phyloP scores from a whole-genome alignment of 306 rosid genomes.

The Fagus crenata region DNA sequence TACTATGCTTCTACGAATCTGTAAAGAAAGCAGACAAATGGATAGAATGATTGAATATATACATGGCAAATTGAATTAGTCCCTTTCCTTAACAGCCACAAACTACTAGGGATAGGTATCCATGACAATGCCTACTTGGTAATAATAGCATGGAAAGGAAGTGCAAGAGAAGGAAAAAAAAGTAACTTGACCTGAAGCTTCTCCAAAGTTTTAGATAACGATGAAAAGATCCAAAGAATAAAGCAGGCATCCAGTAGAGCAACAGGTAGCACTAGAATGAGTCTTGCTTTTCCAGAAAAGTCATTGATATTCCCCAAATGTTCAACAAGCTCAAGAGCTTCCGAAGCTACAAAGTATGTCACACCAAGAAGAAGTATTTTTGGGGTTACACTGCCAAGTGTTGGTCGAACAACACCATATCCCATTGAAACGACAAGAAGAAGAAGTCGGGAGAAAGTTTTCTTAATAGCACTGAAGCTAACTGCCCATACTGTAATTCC shows the following conservation, averaged over 20 bases:
- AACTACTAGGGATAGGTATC: background rate
- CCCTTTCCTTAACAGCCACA: constrained; percentile 5
- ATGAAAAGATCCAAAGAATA: constrained; percentile 75
- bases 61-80: background rate
- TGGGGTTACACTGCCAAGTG: constrained; percentile 56
- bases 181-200: constrained; percentile 68
- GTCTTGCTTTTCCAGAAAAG: constrained; percentile 64
- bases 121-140: background rate
- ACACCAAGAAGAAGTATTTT: constrained; percentile 62
- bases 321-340: constrained; percentile 77
- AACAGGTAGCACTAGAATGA: constrained; percentile 66
- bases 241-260: constrained; percentile 72
- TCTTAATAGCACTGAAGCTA: constrained; percentile 59
- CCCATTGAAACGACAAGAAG: constrained; percentile 76
- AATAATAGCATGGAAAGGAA: background rate
- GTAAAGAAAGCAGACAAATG: constrained; percentile 21
- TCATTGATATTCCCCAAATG: constrained; percentile 76
- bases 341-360: constrained; percentile 62
- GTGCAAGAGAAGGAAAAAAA: constrained; percentile 5
- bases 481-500: constrained; percentile 72
- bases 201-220: constrained; percentile 69
- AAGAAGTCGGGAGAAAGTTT: constrained; percentile 70
- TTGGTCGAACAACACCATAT: constrained; percentile 69
- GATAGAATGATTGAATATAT: constrained; percentile 18
- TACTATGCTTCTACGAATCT: constrained; percentile 61